phyloP scores from a whole-genome alignment of 306 rosid genomes.

The Cotoneaster glaucophyllus region DNA sequence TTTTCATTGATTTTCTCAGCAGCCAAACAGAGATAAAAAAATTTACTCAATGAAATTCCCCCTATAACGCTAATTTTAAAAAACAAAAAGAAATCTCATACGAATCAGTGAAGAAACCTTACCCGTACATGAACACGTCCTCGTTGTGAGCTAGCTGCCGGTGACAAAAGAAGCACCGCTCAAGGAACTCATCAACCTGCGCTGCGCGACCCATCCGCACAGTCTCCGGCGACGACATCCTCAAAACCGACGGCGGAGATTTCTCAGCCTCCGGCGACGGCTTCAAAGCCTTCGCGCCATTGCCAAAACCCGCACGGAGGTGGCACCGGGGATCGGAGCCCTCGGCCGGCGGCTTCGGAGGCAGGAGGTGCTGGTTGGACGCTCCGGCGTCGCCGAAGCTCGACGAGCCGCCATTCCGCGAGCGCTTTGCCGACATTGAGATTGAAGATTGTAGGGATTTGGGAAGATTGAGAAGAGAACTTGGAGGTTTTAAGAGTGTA shows the following conservation, averaged over 20 bases:
- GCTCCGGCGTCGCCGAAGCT: neutral
- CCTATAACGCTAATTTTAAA: neutral
- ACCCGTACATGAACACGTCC: conserved; percentile 23
- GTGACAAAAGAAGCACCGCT: conserved; percentile 13
- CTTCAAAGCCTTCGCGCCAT: conserved; percentile 9
- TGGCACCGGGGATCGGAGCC: neutral
- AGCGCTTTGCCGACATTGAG: neutral
- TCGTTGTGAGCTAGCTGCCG: neutral
- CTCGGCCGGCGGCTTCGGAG: neutral
- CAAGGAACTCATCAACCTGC: conserved; percentile 1
- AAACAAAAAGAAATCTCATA: neutral
- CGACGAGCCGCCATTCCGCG: neutral
- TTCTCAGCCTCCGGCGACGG: neutral
- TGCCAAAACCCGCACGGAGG: neutral
- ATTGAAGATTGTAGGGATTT: conserved; percentile 8
- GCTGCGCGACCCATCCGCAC: neutral
- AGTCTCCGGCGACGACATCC: conserved; percentile 6
- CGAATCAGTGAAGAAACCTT: neutral
- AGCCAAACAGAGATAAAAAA: neutral
- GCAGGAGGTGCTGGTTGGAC: conserved; percentile 1
- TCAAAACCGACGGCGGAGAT: neutral
- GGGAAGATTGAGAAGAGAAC: neutral
- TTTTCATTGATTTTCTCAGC: neutral
- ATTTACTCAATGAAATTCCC: neutral
- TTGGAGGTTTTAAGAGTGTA: neutral